Percentiles rank a stretch among this genome's conserved stretches.
Evolutionary conservation across 805 yeast species (phyloP).

Genomic region (Jamesozyma spencerorum): DNA sequence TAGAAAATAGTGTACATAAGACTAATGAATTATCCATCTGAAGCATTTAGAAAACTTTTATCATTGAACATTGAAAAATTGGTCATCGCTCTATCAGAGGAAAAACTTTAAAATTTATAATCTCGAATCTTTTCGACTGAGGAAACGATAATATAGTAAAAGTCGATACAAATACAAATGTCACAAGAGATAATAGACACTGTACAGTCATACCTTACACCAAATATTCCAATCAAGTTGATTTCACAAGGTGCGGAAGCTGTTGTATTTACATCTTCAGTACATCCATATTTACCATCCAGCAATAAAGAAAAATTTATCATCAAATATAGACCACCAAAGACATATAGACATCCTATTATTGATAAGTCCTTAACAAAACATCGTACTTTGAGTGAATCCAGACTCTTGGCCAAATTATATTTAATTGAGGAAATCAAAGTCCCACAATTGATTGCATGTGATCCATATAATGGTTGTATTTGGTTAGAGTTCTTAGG

Average conservation of each 20-base stretch:
- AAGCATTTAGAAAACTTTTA: too few relatives aligned
- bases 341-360: constrained; percentile 80
- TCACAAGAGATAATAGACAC: constrained; percentile 41
- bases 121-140: too few relatives aligned
- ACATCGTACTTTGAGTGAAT: constrained; percentile 76
- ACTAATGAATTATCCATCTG: too few relatives aligned
- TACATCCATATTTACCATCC: constrained; percentile 57
- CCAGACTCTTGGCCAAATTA: constrained; percentile 60
- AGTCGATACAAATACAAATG: constrained; percentile 33
- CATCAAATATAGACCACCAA: constrained; percentile 79
- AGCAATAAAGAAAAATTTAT: constrained; percentile 36
- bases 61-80: too few relatives aligned
- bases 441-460: constrained; percentile 65
- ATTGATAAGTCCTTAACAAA: constrained; percentile 71
- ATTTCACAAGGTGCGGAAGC: constrained; percentile 92
- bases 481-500: constrained; percentile 86
- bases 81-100: too few relatives aligned
- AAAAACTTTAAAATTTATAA: too few relatives aligned
- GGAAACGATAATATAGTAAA: too few relatives aligned
- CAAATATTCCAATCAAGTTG: constrained; percentile 41
- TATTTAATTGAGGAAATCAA: constrained; percentile 39
- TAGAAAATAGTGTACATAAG: too few relatives aligned
- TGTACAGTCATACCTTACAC: constrained; percentile 36
- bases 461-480: constrained; percentile 70
- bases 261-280: constrained; percentile 50